Conservation (phyloP, 495 filamentous ascomycete genomes). For the Staphylotrichum longicolle region DNA sequence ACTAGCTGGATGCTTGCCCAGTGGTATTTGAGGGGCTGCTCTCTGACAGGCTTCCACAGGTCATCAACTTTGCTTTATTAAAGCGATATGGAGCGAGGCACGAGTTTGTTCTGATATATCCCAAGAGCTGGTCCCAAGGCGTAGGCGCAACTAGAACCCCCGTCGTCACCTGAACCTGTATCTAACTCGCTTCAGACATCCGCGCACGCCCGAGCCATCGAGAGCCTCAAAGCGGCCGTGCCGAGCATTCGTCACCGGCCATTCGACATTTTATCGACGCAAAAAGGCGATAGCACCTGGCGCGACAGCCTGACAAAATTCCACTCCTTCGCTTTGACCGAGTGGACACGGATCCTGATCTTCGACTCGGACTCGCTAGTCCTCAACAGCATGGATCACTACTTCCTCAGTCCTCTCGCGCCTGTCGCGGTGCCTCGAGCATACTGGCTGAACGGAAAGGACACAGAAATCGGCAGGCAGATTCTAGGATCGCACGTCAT, state of each 20-base stretch:
- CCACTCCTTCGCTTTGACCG: conserved; percentile 65
- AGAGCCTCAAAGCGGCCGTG: neutral
- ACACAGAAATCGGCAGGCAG: conserved; percentile 30
- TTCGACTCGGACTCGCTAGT: conserved; percentile 69
- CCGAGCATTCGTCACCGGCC: too few relatives aligned
- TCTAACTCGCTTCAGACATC: too few relatives aligned
- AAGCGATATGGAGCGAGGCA: too few relatives aligned
- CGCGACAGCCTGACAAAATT: conserved; percentile 66
- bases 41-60: too few relatives aligned
- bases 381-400: conserved; percentile 65
- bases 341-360: conserved; percentile 64
- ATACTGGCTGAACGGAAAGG: conserved; percentile 61
- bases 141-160: too few relatives aligned
- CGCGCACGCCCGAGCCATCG: conserved; percentile 20
- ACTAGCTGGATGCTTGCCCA: conserved; percentile 33
- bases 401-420: conserved; percentile 65
- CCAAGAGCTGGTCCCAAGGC: too few relatives aligned
- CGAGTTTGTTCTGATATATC: too few relatives aligned
- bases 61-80: too few relatives aligned
- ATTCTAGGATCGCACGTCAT: conserved; percentile 62
- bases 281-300: conserved; percentile 50
- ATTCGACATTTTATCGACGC: neutral
- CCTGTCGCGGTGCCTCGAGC: conserved; percentile 65
- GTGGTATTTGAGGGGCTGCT: conserved; percentile 58
- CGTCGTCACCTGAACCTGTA: too few relatives aligned